Evolutionary conservation across 2,329 filamentous ascomycete genomes (phyloP), one percentile per base, ranked within the genome.

Genomic region (Fusarium acutatum): DNA sequence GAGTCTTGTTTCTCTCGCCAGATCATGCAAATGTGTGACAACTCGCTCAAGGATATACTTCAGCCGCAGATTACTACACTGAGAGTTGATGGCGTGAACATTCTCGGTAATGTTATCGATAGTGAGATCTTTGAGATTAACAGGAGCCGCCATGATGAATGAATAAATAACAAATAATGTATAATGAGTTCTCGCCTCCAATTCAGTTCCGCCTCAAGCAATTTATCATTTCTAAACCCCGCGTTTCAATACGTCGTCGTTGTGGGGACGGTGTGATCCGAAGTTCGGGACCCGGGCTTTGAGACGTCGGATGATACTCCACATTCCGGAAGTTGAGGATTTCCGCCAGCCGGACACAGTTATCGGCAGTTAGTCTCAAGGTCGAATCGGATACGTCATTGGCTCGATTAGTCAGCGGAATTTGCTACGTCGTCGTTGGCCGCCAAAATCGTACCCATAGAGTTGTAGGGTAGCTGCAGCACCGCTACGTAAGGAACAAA

Each of bases 21-120:
- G 93, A 80, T 94, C 92, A 81, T 95, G 93, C 0, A 95, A 82
- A 81, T 95, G 93, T 4, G 88, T 88, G 34, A 94, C 91, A 3
- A 94, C 86, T 12, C 91, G 84, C 74, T 93, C 90, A 63, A 95
- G 85, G 28, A 95, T 81, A 78, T 92, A 94, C 74, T 88, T 91
- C 61, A 93, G 81, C 20, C 93, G 87, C 12, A 86, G 82, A 75
- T 94, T 87, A 6, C 84, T 78, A 77, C 89, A 88, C 81, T 90
- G 87, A 0, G 92, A 91, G 82, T 95, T 95, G 80, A 94, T 92
- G 46, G 86, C 83, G 75, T 91, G 85, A 24, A 91, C 90, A 77
- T 94, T 94, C 46, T 91, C 87, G 47, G 92, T 94, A 79, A 94
- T 94, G 82, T 94, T 94, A 75, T 93, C 91, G 64, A 90, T 90